Conservation (phyloP, 768 basidiomycete genomes). For the Boletus patriciae region DNA sequence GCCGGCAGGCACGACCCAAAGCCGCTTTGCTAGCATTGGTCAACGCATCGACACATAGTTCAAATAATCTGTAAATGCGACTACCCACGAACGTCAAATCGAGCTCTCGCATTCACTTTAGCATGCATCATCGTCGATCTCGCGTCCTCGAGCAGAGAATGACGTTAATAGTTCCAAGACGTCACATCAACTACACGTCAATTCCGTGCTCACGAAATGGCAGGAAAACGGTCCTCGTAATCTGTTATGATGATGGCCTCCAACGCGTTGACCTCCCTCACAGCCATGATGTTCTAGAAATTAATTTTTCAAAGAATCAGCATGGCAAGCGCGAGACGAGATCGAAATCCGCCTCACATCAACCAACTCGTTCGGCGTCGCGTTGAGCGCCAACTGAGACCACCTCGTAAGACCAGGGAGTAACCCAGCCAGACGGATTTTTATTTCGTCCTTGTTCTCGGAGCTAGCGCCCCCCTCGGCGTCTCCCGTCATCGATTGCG, state of each 20-base stretch:
- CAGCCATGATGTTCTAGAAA: constrained; percentile 56
- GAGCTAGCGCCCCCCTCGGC: constrained; percentile 11
- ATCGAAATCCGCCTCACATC: constrained; percentile 58
- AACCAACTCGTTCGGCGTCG: constrained; percentile 75
- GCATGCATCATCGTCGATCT: background rate
- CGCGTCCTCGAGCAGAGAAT: background rate
- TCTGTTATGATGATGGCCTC: constrained; percentile 72
- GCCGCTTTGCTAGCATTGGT: no score
- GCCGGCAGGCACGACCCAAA: no score
- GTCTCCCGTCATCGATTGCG: constrained; percentile 12
- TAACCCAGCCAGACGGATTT: constrained; percentile 73
- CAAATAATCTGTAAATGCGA: background rate
- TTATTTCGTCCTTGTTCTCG: constrained; percentile 37
- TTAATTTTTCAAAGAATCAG: background rate
- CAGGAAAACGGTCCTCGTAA: constrained; percentile 54
- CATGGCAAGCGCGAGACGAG: background rate
- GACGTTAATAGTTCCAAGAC: background rate
- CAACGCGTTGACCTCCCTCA: constrained; percentile 65
- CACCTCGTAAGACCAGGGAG: constrained; percentile 79
- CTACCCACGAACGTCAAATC: background rate
- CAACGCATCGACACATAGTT: no score
- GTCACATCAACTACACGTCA: background rate
- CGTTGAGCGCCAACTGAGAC: constrained; percentile 67
- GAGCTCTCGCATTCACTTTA: background rate
- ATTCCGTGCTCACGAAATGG: constrained; percentile 11